Percentiles rank a stretch among this genome's conserved stretches.
Evolutionary conservation across 1,284 basidiomycete species (phyloP).

Genomic region (Moesziomyces globuligerus): DNA sequence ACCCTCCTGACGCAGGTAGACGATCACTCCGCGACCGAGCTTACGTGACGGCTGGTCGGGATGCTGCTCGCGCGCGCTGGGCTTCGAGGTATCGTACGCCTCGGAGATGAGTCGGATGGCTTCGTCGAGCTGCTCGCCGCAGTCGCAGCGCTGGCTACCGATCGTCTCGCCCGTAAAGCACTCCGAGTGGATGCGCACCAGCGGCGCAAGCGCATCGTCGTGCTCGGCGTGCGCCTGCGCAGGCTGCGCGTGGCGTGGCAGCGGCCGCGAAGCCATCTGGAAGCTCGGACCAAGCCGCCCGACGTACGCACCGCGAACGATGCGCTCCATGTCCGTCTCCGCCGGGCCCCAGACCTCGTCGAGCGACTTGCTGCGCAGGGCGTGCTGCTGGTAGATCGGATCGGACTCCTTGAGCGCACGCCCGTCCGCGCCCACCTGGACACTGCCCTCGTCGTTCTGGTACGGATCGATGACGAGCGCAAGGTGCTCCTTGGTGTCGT

Average conservation of each 20-base stretch:
- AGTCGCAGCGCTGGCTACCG: constrained; percentile 98
- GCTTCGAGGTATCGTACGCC: constrained; percentile 67
- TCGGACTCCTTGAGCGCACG: constrained; percentile 36
- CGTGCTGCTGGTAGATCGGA: constrained; percentile 31
- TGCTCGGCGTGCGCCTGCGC: constrained; percentile 33
- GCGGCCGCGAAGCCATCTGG: constrained; percentile 71
- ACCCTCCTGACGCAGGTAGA: constrained; percentile 98
- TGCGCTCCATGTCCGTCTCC: constrained; percentile 93
- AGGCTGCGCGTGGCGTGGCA: constrained; percentile 67
- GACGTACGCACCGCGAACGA: constrained; percentile 91
- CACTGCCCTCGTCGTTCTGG: constrained; percentile 52
- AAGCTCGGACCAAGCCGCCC: constrained; percentile 78
- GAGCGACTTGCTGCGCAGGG: constrained; percentile 82
- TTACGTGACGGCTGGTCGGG: constrained; percentile 1
- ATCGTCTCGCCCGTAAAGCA: constrained; percentile 99
- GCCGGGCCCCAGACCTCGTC: constrained; percentile 85
- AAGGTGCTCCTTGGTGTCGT: constrained; percentile 92
- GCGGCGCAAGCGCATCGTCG: constrained; percentile 71
- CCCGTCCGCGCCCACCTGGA: constrained; percentile 25
- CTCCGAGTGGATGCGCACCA: constrained; percentile 96
- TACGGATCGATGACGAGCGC: constrained; percentile 86
- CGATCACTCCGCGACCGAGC: constrained; percentile 78
- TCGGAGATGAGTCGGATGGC: constrained; percentile 85
- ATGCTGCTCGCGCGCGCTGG: background rate
- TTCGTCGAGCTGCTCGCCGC: constrained; percentile 97